Conservation (phyloP, 768 basidiomycete species). For the Kwoniella europaea region DNA sequence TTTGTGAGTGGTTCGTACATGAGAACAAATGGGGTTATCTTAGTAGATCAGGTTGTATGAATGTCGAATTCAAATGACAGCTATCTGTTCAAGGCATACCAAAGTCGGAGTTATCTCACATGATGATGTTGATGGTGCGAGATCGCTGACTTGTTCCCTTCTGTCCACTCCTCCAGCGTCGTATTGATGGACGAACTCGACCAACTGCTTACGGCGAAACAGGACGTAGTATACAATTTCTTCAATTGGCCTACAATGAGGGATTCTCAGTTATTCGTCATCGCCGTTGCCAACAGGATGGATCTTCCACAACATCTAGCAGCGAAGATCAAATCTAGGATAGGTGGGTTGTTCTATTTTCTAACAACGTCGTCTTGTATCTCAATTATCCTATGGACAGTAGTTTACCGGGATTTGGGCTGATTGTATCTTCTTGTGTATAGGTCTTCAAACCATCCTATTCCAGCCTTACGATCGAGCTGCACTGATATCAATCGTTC, state of each 20-base stretch:
- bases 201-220: conserved; percentile 91
- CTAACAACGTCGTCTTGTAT: background rate
- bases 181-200: conserved; percentile 99
- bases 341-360: conserved; percentile 66
- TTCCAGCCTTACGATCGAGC: conserved; percentile 82
- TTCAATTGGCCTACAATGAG: conserved; percentile 98
- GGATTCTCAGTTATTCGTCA: conserved; percentile 85
- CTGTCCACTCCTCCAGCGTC: conserved; percentile 64
- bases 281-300: conserved; percentile 98
- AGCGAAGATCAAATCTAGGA: conserved; percentile 86
- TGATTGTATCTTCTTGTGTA: background rate
- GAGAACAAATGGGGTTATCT: background rate
- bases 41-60: no score
- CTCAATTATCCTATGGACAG: no score
- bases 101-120: no score
- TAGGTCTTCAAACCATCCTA: conserved; percentile 55
- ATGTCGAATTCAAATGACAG: no score
- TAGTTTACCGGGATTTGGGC: background rate
- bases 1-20: conserved; percentile 65
- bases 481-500: conserved; percentile 80
- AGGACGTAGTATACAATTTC: conserved; percentile 99
- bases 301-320: conserved; percentile 94
- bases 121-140: background rate
- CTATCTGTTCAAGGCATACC: no score
- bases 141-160: background rate